Evolutionary conservation across 495 filamentous ascomycete genomes (phyloP).

Genomic region (Choiromyces venosus): DNA sequence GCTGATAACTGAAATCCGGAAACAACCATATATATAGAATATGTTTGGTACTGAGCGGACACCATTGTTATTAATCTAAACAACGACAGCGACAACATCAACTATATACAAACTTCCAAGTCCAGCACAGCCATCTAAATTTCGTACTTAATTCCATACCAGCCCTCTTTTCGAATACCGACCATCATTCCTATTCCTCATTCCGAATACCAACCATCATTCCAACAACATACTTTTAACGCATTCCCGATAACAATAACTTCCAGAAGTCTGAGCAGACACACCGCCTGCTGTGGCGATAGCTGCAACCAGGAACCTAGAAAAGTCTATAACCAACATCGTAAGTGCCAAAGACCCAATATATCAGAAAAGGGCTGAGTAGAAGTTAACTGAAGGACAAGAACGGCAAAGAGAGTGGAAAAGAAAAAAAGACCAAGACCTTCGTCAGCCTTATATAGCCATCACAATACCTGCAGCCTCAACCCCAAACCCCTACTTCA

Average conservation of each 20-base stretch:
- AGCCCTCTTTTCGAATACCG: too few species aligned
- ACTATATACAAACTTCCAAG: too few species aligned
- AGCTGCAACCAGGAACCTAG: slow-evolving; percentile 26
- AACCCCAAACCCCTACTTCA: neutral
- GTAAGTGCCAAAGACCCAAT: slow-evolving; percentile 10
- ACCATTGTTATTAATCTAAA: too few species aligned
- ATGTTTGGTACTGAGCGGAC: too few species aligned
- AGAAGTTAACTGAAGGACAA: slow-evolving; percentile 6
- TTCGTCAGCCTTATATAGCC: slow-evolving; percentile 17
- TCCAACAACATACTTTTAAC: too few species aligned
- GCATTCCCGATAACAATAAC: too few species aligned
- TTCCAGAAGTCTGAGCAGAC: slow-evolving; percentile 25
- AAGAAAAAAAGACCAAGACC: slow-evolving; percentile 4
- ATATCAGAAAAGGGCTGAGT: slow-evolving; percentile 8
- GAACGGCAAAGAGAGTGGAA: slow-evolving; percentile 10
- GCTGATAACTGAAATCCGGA: slow-evolving; percentile 26
- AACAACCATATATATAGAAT: too few species aligned
- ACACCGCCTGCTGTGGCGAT: slow-evolving; percentile 20
- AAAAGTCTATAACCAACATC: slow-evolving; percentile 23
- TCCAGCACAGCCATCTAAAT: too few species aligned
- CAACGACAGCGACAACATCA: too few species aligned
- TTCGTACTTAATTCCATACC: too few species aligned
- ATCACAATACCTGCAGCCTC: slow-evolving; percentile 10
- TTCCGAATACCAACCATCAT: too few species aligned
- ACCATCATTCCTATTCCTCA: too few species aligned